Evolutionary conservation across 495 filamentous ascomycete genomes (phyloP), one percentile per base, ranked within the genome.

Genomic region (Podospora australis): DNA sequence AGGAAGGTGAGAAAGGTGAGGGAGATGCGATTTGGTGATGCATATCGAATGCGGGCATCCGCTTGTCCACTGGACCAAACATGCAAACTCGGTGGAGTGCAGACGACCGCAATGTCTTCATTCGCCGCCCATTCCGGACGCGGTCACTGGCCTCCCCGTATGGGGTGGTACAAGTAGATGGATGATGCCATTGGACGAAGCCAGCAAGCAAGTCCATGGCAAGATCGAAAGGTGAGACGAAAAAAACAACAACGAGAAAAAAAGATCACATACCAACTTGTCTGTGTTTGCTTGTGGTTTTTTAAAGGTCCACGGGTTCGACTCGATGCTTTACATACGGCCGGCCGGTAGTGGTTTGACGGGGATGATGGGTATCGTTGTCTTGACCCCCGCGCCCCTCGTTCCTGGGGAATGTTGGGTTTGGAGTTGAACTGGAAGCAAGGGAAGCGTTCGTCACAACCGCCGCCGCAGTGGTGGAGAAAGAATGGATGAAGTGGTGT

Each of bases 51-150:
- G 17, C 32, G 32, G 14, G 32, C 19, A 36, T 32, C 40, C 24
- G 40, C 14, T 52, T 40, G 50, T n/a, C n/a, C n/a, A n/a, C n/a
- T n/a, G n/a, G n/a, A n/a, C n/a, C n/a, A 25, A 43, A 25, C 21
- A 30, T 25, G 21, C 30, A 2, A 29, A 23, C 6, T 35, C 32
- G 44, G 48, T 50, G 50, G 50, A 52, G 50, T 52, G 44, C 50
- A 52, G 30, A 16, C 30, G 11, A 13, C 30, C 30, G 30, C 30
- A 35, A 35, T 35, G 30, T 16, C 30, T 13, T 35, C 32, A 36
- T 36, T 36, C 32, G 32, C 19, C 32, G n/a, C 32, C 6, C n/a
- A n/a, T 36, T n/a, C n/a, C n/a, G n/a, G n/a, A n/a, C n/a, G n/a
- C n/a, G n/a, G n/a, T n/a, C n/a, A n/a, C n/a, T n/a, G n/a, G n/a